Evolutionary conservation across 345 rosid species (phyloP), one percentile per base, ranked within the genome.

Genomic region (Moricandia arvensis): DNA sequence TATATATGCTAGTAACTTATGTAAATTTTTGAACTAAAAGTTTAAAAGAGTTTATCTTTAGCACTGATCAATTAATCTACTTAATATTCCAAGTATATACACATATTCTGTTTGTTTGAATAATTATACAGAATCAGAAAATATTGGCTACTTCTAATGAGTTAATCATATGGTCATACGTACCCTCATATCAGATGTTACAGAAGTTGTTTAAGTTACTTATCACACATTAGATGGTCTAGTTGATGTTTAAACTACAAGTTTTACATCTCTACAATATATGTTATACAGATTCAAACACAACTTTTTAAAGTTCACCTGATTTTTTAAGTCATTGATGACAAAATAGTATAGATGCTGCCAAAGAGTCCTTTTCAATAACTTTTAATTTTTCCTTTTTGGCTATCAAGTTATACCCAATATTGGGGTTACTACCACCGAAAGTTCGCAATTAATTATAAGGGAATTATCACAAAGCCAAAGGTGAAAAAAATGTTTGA

Each of bases 361-460:
- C 55, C 72, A 71, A 71, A 64, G 18, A 12, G 53, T 63, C 72
- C 2, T 64, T 71, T 71, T 71, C 80, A 43, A 12, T 15, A 21
- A 35, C 43, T 38, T 63, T 71, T 47, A 2, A 29, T 71, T 29
- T 58, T 57, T 45, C 66, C 17, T 69, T 64, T 77, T 66, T 38
- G 60, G 75, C 43, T 57, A 11, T 63, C 9, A 64, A 43, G 66
- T 33, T 34, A 59, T 71, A 71, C 76, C 65, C 63, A 68, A 77
- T 77, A 71, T 5, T 51, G 31, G 45, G 10, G 45, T 77, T 64
- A 65, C 67, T 47, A 71, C 72, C 80, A 71, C 63, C 47, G 30
- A 65, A 77, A 58, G 2, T 9, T 58, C 45, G 27, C 68, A 33
- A 45, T 57, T 3, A 70, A 45, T 26, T 58, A 12, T 29, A 59